A percentile compares a stretch with the other conserved stretches of the same genome.
phyloP scores from a whole-genome alignment of 2,329 filamentous ascomycete species.

The Chrysosporium queenslandicum region DNA sequence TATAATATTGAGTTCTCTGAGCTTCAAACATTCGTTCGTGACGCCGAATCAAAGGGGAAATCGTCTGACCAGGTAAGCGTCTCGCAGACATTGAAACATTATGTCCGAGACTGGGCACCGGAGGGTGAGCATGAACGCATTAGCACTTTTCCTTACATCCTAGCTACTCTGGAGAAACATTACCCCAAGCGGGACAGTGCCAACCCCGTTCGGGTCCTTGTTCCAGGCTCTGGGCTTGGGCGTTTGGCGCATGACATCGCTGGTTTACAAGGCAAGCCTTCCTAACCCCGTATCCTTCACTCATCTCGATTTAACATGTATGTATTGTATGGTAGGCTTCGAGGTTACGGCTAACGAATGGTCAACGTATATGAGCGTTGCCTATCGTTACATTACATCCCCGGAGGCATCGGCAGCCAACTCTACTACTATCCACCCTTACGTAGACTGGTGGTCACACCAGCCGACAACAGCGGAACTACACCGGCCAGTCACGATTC shows the following conservation, averaged over 20 bases:
- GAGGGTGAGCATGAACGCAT: conserved; percentile 41
- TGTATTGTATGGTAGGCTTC: conserved; percentile 38
- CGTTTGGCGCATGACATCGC: conserved; percentile 46
- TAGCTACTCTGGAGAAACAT: conserved; percentile 21
- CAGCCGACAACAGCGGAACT: conserved; percentile 43
- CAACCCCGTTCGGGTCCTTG: conserved; percentile 33
- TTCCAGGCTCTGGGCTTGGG: conserved; percentile 47
- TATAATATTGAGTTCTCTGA: conserved; percentile 40
- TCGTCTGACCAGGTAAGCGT: conserved; percentile 41
- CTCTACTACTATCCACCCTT: conserved; percentile 39
- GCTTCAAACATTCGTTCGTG: conserved; percentile 35
- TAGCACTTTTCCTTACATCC: conserved; percentile 30
- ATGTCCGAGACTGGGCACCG: conserved; percentile 48
- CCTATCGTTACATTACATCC: conserved; percentile 42
- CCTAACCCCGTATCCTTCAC: neutral
- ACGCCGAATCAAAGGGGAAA: conserved; percentile 30
- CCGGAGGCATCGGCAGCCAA: conserved; percentile 12
- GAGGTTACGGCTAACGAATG: conserved; percentile 49
- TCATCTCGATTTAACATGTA: no score
- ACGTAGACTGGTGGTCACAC: conserved; percentile 49
- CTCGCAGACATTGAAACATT: conserved; percentile 48
- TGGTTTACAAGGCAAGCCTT: conserved; percentile 29
- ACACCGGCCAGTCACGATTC: conserved; percentile 39
- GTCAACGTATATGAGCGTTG: conserved; percentile 49
- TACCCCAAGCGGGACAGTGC: conserved; percentile 11